Base-by-base conservation (phyloP, 1,139 yeast species). In the Pichia norvegensis region DNA sequence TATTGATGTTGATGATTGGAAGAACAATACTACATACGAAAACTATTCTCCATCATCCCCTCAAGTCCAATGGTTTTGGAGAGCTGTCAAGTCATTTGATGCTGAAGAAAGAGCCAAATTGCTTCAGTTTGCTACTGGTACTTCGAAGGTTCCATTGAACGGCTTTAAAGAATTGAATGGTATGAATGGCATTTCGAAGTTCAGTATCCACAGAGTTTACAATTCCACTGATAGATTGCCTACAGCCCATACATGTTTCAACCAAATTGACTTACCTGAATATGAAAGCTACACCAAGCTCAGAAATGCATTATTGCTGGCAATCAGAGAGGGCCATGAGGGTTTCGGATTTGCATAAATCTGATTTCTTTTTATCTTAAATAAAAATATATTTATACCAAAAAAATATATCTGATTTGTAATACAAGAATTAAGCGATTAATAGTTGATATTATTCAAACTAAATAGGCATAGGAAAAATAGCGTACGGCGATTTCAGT, bases 51-150 rank as follows among this genome's bases (percentile, higher is more conserved):
- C 94, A 2, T 76, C 87, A 1, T 85, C 95, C 3, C 80, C 85
- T 36, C 97, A 90, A 61, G 82, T 94, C 50, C 90, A 85, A 61
- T 92, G 97, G 88, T 94, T 92, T 67, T 94, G 99, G 99, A 74
- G 97, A 61, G 97, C 97, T 1, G 97, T 94, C 16, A 79, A 88
- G 58, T 86, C 97, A 1, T 92, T 92, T 66, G 97, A 88, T 60
- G 79, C 79, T 38, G 98, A 92, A 63, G 97, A 92, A 61, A 74
- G 95, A 46, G 99, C 98, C 19, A 88, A 90, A 60, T 68, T 94
- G 53, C 69, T 94, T 49, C 99, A 94, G 61, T 94, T 92, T 71
- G 94, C 95, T 2, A 94, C 99, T 0, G 99, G 99, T 51, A 92
- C 99, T 0, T 83, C 95, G 48, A 90, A 92, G 65, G 98, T 94